A percentile compares a stretch with the other conserved stretches of the same genome.
These are phyloP conservation scores for Paramecium bursaria DNA, from an alignment of 73 alveolate genomes.

Conservation along the genomic window DNA sequence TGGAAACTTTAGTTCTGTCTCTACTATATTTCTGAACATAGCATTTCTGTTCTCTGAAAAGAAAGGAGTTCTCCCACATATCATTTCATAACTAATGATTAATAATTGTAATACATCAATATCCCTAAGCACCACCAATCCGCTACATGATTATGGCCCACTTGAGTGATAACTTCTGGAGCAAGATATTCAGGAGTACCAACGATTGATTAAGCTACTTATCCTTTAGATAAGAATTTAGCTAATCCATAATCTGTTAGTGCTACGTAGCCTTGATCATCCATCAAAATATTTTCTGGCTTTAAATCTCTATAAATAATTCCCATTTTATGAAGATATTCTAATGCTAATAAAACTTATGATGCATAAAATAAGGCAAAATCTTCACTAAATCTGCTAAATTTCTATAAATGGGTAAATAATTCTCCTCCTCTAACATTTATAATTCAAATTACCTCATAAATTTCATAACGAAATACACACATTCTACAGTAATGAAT, in stretches of 20 bases:
- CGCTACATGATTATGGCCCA: conserved; percentile 79
- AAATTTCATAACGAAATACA: conserved; percentile 86
- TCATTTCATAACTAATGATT: conserved; percentile 89
- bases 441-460: conserved; percentile 63
- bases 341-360: conserved; percentile 73
- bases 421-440: conserved; percentile 66
- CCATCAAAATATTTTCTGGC: conserved; percentile 89
- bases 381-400: conserved; percentile 55
- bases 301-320: conserved; percentile 86
- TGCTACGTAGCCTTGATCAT: conserved; percentile 80
- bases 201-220: conserved; percentile 74
- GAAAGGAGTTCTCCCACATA: conserved; percentile 97
- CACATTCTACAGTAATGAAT: conserved; percentile 78
- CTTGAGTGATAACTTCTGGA: conserved; percentile 81
- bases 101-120: conserved; percentile 12
- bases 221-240: conserved; percentile 73
- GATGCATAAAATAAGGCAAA: conserved; percentile 63
- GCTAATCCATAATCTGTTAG: conserved; percentile 91
- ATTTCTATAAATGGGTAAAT: conserved; percentile 55
- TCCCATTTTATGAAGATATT: conserved; percentile 78
- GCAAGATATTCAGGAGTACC: conserved; percentile 92
- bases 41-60: conserved; percentile 90
- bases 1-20: conserved; percentile 92
- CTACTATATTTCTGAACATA: conserved; percentile 88
- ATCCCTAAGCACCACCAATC: conserved; percentile 89